Base-by-base conservation (phyloP, 352 stramenopile genomes). In the Globisporangium nunn region DNA sequence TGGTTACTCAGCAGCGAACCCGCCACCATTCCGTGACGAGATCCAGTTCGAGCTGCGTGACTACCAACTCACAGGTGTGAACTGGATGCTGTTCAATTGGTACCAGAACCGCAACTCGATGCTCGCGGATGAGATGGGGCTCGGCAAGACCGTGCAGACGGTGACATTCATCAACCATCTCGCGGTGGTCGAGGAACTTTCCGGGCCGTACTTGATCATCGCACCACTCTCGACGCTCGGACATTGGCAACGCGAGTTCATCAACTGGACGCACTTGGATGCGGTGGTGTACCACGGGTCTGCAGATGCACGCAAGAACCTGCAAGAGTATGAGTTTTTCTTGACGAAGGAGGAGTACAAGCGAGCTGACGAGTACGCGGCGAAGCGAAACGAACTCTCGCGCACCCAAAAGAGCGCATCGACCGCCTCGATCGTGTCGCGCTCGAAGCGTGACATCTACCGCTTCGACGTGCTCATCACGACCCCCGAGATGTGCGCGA, bases 381-480 rank as follows among this genome's bases (percentile, higher is more conserved):
- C 52, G 3, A 46, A 52, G 66, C 50, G 50, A 11, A 64, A 56
- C n/a, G 40, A 45, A 3, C 44, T 43, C 4, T 23, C 51, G 28
- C 50, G 55, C 1, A n/a, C 35, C 10, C 33, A 55, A 18, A 55
- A 47, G 35, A 45, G 51, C 28, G 11, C 39, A 7, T n/a, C 44
- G 35, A 63, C 43, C 15, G 35, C 37, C 4, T 14, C 44, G 12
- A 59, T 69, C 33, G 31, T 65, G 2, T 59, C 71, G 0, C 67
- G 67, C 33, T 55, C 70, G 10, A 83, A 81, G 55, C 66, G 70
- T 18, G 73, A 78, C 23, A 86, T 85, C 57, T 88, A 93, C 59
- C 84, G 96, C 17, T 99, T 99, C 72, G 96, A 99, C 67, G 96
- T 99, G 28, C 72, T 99, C 12, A 97, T 99, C 39, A 99, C 98